Evolutionary conservation across 305 asterid genomes (phyloP).

Genomic region (Euphrasia arctica): DNA sequence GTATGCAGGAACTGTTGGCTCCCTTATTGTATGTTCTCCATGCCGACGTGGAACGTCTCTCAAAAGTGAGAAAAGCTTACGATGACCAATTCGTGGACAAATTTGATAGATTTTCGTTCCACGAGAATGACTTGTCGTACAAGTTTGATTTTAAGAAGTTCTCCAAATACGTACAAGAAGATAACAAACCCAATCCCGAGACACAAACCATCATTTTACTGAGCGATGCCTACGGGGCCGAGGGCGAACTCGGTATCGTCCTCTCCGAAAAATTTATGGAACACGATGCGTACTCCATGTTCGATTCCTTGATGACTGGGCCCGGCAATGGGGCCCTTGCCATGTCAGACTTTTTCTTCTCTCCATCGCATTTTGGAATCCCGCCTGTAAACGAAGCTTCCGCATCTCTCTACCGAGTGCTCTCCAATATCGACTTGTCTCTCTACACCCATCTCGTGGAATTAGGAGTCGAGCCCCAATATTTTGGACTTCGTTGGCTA

Average conservation of each 20-base stretch:
- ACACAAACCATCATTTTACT: conserved; percentile 50
- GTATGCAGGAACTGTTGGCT: conserved; percentile 90
- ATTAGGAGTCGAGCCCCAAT: conserved; percentile 83
- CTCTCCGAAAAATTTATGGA: conserved; percentile 79
- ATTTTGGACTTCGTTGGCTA: conserved; percentile 80
- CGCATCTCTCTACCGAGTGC: conserved; percentile 63
- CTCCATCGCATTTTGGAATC: conserved; percentile 46
- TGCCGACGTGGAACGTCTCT: conserved; percentile 57
- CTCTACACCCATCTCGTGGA: conserved; percentile 76
- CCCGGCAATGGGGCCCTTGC: conserved; percentile 52
- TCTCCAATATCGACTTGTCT: conserved; percentile 62
- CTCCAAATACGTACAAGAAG: conserved; percentile 46
- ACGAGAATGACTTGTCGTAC: conserved; percentile 60
- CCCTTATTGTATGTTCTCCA: conserved; percentile 77
- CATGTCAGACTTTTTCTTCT: conserved; percentile 71
- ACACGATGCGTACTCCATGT: conserved; percentile 80
- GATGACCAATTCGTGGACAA: conserved; percentile 72
- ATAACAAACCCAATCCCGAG: conserved; percentile 57
- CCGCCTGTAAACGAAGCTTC: conserved; percentile 89
- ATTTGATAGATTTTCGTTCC: conserved; percentile 74
- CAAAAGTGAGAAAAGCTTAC: conserved; percentile 58
- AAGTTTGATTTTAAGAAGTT: conserved; percentile 74
- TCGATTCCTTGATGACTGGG: conserved; percentile 72
- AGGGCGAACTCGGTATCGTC: conserved; percentile 80
- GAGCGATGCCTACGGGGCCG: conserved; percentile 83